phyloP scores from a whole-genome alignment of 352 stramenopile genomes.

The Pythium myriotylum region DNA sequence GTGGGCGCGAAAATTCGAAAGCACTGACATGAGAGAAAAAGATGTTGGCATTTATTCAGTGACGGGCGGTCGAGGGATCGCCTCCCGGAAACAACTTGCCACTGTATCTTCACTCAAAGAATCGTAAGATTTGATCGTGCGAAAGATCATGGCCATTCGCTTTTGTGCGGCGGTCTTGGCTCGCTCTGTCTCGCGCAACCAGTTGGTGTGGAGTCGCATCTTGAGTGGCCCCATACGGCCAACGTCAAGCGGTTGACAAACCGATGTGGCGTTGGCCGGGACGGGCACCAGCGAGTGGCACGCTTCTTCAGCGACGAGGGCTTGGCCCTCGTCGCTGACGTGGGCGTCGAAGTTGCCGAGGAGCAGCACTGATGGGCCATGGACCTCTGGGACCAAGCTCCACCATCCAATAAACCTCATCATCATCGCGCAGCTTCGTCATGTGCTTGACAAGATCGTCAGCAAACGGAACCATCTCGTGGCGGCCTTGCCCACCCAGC shows the following conservation, averaged over 20 bases:
- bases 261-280: not conserved
- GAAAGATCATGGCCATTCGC: not conserved
- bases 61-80: no score
- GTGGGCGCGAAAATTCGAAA: no score
- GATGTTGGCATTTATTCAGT: no score
- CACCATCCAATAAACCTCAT: not conserved
- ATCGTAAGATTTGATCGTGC: not conserved
- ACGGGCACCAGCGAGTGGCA: not conserved
- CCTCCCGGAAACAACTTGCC: no score
- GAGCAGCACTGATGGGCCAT: not conserved
- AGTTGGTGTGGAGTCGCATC: not conserved
- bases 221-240: not conserved
- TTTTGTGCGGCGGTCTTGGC: not conserved
- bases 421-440: not conserved
- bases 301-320: not conserved
- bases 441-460: not conserved
- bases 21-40: no score
- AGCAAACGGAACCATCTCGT: not conserved
- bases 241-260: not conserved
- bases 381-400: not conserved
- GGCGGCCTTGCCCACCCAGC: not conserved
- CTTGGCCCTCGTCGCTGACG: not conserved
- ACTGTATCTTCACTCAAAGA: no score
- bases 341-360: not conserved
- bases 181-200: not conserved